Evolutionary conservation across 352 stramenopile genomes (phyloP), one percentile per base, ranked within the genome.

Genomic region (Phytophthora litchii): DNA sequence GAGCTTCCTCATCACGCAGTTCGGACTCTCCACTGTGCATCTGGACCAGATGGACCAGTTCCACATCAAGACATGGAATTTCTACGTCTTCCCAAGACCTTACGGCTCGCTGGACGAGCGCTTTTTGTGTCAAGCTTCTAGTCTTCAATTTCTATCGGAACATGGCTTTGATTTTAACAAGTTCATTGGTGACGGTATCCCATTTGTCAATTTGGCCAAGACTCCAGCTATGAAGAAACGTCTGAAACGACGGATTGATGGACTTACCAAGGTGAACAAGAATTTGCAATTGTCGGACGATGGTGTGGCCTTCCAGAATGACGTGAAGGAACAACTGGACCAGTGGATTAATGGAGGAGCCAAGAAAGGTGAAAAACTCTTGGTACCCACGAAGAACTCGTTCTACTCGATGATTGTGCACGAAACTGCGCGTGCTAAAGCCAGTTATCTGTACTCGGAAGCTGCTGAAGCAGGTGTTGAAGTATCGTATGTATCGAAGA

Each of bases 161-260:
- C 79, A 91, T 42, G 80, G 81, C 51, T 95, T 95, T 55, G 86
- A 95, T 54, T 95, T 95, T 38, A 93, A 92, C 71, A 91, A 91
- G 62, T 90, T 89, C 51, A 92, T 95, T 58, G 64, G 60, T 16
- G 80, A 95, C n/a, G 86, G 86, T 50, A 91, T 95, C 54, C 72
- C 80, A 21, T 93, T 91, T 53, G 60, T 92, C 21, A 86, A 86
- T 38, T 54, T 89, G 13, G 48, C 66, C 31, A 80, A 81, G 52
- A 83, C 76, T n/a, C 40, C 70, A 2, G 27, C 13, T 11, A 78
- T 91, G 54, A 72, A 80, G 54, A 82, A 87, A 44, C 69, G 61
- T 1, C 60, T 89, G 20, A 61, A 92, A 41, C 71, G 72, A 36
- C 73, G 72, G 4, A 83, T 92, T 37, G 76, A 89, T 31, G 80